phyloP scores from a whole-genome alignment of 2,329 filamentous ascomycete genomes.

The Fusarium hainanense region DNA sequence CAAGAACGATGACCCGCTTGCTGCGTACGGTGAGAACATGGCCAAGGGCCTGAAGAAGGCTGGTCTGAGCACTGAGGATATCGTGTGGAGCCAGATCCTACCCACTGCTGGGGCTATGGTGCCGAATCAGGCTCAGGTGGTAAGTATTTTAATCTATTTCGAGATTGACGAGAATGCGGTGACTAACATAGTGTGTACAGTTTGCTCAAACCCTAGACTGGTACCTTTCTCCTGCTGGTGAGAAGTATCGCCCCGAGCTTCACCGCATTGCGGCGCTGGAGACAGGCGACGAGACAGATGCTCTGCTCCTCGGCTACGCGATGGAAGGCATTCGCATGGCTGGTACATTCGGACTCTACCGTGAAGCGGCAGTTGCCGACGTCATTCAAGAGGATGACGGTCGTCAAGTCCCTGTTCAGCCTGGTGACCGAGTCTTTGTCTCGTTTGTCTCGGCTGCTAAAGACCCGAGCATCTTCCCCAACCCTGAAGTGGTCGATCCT shows the following conservation, averaged over 20 bases:
- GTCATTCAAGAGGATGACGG: conserved; percentile 64
- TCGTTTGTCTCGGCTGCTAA: conserved; percentile 68
- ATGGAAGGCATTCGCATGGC: conserved; percentile 78
- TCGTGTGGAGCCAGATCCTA: conserved; percentile 77
- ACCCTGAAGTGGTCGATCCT: conserved; percentile 70
- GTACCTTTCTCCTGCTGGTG: conserved; percentile 70
- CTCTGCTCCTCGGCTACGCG: conserved; percentile 74
- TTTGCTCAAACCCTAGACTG: conserved; percentile 80
- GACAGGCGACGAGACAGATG: conserved; percentile 67
- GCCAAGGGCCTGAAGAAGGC: conserved; percentile 72
- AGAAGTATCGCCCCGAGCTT: conserved; percentile 68
- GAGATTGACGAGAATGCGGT: not conserved
- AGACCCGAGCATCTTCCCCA: conserved; percentile 69
- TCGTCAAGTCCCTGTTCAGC: conserved; percentile 60
- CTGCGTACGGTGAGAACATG: conserved; percentile 72
- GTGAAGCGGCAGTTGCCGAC: conserved; percentile 61
- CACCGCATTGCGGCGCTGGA: conserved; percentile 67
- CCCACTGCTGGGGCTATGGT: conserved; percentile 75
- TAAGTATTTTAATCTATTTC: conserved; percentile 50
- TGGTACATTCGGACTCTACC: conserved; percentile 70
- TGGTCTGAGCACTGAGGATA: conserved; percentile 71
- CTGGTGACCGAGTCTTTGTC: conserved; percentile 71
- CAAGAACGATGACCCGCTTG: conserved; percentile 67
- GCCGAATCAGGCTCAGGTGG: conserved; percentile 76
- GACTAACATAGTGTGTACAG: conserved; percentile 50